phyloP scores from a whole-genome alignment of 176 grass and related monocot species.

The Carex kokanica region DNA sequence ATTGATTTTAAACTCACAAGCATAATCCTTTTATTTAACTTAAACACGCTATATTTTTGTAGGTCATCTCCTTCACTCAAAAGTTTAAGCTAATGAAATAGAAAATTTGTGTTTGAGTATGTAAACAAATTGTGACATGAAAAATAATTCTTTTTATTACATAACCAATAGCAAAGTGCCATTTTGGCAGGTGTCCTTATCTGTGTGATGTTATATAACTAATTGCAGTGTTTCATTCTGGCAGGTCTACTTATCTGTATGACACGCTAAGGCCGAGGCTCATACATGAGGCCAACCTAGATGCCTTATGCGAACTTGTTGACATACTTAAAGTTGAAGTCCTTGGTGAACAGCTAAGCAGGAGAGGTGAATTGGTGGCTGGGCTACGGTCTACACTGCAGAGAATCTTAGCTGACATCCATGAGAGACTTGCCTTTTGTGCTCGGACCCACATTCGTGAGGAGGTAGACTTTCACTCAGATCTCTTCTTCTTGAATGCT shows the following conservation, averaged over 20 bases:
- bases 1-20: neutral
- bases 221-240: neutral
- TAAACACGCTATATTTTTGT: neutral
- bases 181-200: neutral
- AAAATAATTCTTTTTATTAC: neutral
- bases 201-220: neutral
- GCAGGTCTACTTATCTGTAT: conserved; percentile 89
- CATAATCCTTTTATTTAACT: neutral
- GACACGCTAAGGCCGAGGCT: conserved; percentile 89
- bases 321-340: conserved; percentile 96
- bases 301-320: conserved; percentile 90
- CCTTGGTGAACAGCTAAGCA: conserved; percentile 70
- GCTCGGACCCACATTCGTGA: conserved; percentile 88
- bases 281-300: conserved; percentile 92
- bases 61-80: neutral
- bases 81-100: neutral
- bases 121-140: neutral
- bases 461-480: conserved; percentile 46
- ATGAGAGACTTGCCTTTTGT: conserved; percentile 93
- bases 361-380: conserved; percentile 69
- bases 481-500: neutral
- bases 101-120: too few relatives aligned
- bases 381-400: conserved; percentile 73
- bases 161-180: neutral
- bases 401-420: conserved; percentile 91